These are phyloP conservation scores for Fusarium armeniacum DNA, from an alignment of 2,329 filamentous ascomycete genomes.

Conservation along the genomic window DNA sequence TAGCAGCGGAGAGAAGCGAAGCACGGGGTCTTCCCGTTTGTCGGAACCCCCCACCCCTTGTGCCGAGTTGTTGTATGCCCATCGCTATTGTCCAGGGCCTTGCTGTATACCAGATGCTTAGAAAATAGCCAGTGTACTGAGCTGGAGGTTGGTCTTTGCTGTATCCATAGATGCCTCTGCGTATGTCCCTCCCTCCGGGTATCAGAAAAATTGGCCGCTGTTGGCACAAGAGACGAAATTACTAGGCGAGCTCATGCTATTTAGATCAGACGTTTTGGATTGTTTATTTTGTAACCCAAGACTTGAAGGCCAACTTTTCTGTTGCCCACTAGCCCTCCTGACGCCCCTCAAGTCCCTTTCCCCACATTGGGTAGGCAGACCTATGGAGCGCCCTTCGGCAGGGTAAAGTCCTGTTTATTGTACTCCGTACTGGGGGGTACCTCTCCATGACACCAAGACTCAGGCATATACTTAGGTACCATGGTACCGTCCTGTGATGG, in stretches of 20 bases:
- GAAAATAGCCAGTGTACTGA: background rate
- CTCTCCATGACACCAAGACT: conserved; percentile 4
- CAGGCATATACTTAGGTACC: conserved; percentile 3
- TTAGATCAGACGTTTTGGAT: too few species aligned
- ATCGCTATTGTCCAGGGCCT: background rate
- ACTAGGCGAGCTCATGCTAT: too few species aligned
- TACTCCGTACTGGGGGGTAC: conserved; percentile 1
- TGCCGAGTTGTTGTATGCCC: background rate
- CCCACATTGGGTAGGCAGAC: conserved; percentile 13
- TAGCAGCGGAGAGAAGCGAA: conserved; percentile 19
- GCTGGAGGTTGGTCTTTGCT: background rate
- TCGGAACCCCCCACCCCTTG: background rate
- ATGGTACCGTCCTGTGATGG: background rate
- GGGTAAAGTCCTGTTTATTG: conserved; percentile 9
- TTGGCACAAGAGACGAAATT: too few species aligned
- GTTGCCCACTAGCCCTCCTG: conserved; percentile 6
- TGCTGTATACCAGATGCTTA: background rate
- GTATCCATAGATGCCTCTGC: background rate
- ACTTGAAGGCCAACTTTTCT: too few species aligned
- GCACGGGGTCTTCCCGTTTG: conserved; percentile 14
- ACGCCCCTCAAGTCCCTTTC: conserved; percentile 9
- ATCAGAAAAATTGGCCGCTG: too few species aligned
- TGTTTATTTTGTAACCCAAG: too few species aligned
- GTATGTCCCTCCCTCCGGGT: too few species aligned
- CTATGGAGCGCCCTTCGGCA: conserved; percentile 15